Conservation (phyloP, 768 basidiomycete genomes). For the Guyanaporus albipodus region DNA sequence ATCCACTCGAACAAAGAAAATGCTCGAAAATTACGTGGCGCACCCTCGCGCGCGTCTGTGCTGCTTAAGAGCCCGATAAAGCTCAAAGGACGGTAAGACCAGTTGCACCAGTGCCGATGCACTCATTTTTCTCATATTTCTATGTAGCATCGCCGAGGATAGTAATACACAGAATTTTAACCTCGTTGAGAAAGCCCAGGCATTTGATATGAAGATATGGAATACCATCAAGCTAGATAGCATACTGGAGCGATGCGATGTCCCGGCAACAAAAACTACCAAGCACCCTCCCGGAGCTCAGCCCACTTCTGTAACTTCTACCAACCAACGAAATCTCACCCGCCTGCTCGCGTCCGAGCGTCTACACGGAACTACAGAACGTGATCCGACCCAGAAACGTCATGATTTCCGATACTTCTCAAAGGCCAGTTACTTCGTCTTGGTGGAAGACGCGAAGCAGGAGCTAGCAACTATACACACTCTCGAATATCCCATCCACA, state of each 20-base stretch:
- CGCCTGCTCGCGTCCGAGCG: constrained; percentile 77
- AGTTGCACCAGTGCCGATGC: neutral
- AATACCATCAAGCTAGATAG: constrained; percentile 64
- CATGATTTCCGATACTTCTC: constrained; percentile 88
- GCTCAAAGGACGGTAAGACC: constrained; percentile 51
- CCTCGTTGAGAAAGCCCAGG: constrained; percentile 61
- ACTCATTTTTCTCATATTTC: constrained; percentile 3
- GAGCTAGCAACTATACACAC: constrained; percentile 81
- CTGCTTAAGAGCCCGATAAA: constrained; percentile 64
- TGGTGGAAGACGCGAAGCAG: constrained; percentile 87
- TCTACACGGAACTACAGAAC: constrained; percentile 80
- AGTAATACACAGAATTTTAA: constrained; percentile 36
- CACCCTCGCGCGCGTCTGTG: constrained; percentile 21
- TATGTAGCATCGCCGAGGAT: constrained; percentile 30
- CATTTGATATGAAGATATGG: constrained; percentile 87
- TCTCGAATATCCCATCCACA: constrained; percentile 69
- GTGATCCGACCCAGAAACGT: constrained; percentile 85
- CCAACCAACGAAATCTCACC: constrained; percentile 48
- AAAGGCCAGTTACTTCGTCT: constrained; percentile 68
- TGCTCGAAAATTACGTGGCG: constrained; percentile 32
- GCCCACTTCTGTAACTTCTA: constrained; percentile 27
- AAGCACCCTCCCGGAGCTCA: constrained; percentile 29
- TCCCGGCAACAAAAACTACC: constrained; percentile 28
- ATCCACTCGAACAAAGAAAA: constrained; percentile 64
- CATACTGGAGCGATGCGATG: constrained; percentile 64